phyloP scores from a whole-genome alignment of 73 alveolate species.

The Paraurostyla sp. region DNA sequence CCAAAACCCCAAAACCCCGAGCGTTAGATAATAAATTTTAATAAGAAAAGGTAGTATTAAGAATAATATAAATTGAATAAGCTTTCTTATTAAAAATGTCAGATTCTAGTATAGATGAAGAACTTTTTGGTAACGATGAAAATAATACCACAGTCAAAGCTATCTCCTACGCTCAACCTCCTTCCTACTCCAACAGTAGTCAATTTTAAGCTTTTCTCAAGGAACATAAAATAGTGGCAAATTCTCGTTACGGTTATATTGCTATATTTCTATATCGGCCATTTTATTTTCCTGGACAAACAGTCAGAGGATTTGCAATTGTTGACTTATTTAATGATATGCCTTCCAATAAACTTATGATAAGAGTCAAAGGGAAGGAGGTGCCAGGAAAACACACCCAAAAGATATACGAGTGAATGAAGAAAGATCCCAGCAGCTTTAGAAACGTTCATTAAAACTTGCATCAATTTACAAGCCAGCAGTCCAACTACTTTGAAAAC shows the following conservation, averaged over 20 bases:
- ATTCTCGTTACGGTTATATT: constrained; percentile 2
- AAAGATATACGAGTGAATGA: background rate
- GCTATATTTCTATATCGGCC: background rate
- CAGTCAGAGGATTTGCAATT: constrained; percentile 55
- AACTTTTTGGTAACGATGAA: constrained; percentile 2
- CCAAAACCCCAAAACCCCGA: too few species aligned
- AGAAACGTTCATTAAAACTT: too few species aligned
- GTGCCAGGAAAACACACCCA: constrained; percentile 33
- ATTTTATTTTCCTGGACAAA: constrained; percentile 51
- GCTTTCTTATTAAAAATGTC: too few species aligned
- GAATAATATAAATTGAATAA: too few species aligned
- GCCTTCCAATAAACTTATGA: background rate
- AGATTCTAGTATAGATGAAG: constrained; percentile 49
- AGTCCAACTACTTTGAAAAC: too few species aligned
- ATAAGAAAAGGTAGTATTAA: too few species aligned
- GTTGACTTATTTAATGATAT: constrained; percentile 33
- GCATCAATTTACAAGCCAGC: too few species aligned
- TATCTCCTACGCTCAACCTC: background rate
- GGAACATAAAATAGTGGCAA: background rate
- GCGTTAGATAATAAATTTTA: too few species aligned
- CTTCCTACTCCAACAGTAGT: background rate
- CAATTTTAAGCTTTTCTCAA: background rate
- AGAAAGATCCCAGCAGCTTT: constrained; percentile 26
- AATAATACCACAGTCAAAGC: background rate
- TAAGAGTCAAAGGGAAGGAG: constrained; percentile 42